These are phyloP conservation scores for Fistulina hepatica DNA, from an alignment of 1,284 basidiomycete genomes.

Conservation along the genomic window DNA sequence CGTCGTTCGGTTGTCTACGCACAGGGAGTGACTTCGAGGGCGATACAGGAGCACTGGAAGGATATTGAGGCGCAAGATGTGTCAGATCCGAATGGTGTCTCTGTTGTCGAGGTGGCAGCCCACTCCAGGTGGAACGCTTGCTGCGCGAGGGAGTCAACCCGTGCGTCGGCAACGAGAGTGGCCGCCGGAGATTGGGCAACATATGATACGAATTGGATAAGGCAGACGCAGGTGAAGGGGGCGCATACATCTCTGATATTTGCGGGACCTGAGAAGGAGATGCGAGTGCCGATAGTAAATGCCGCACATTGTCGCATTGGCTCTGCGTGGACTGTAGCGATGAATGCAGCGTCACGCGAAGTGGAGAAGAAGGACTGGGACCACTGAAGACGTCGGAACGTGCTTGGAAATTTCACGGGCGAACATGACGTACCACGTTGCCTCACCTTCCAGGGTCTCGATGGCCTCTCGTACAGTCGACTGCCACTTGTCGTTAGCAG, in stretches of 20 bases:
- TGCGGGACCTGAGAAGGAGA: constrained; percentile 57
- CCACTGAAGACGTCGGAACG: constrained; percentile 29
- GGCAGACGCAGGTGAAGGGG: constrained; percentile 43
- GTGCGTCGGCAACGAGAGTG: constrained; percentile 39
- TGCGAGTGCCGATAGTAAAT: constrained; percentile 63
- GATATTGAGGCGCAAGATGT: constrained; percentile 33
- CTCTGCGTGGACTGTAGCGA: constrained; percentile 62
- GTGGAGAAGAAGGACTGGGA: constrained; percentile 43
- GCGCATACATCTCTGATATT: constrained; percentile 75
- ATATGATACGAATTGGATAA: constrained; percentile 7
- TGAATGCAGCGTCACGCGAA: constrained; percentile 56
- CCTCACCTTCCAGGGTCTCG: constrained; percentile 52
- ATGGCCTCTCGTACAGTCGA: constrained; percentile 58
- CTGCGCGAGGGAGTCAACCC: constrained; percentile 14
- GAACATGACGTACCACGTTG: constrained; percentile 38
- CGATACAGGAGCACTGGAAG: constrained; percentile 19
- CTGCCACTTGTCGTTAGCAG: constrained; percentile 60
- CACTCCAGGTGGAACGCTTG: constrained; percentile 69
- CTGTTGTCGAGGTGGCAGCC: constrained; percentile 35
- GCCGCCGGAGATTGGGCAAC: constrained; percentile 18
- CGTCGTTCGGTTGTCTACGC: constrained; percentile 35
- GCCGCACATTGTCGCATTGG: constrained; percentile 70
- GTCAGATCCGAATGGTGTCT: constrained; percentile 46
- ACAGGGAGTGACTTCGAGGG: constrained; percentile 30
- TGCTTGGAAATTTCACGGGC: constrained; percentile 10